Evolutionary conservation across 192 early-diverging fungal species (phyloP), one percentile per base, ranked within the genome.

Genomic region (Phlyctochytrium bullatum): DNA sequence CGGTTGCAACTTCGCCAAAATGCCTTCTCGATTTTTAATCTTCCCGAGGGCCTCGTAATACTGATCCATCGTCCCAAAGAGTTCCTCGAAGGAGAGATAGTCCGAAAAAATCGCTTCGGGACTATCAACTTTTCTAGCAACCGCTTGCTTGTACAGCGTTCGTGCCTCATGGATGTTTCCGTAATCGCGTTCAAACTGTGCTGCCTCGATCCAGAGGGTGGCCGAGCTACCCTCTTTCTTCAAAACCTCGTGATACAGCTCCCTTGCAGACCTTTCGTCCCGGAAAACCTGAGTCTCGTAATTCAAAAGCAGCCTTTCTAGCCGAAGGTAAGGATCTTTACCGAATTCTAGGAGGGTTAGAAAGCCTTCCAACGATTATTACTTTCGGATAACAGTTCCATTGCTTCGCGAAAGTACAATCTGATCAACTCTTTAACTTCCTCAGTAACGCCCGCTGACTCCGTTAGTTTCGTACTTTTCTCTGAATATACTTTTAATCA

Each of bases 101-200:
- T 66, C 62, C n/a, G 72, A 36, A 40, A 75, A 76, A 3, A 78
- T 50, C 2, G 56, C 29, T 67, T 75, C 73, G 33, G 77, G 69
- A 59, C 64, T 76, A 67, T 76, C 73, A 23, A 56, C 20, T 31
- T 40, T 65, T 30, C 59, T 16, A 6, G n/a, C 51, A 24, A 52
- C 34, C 16, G 67, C 67, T n/a, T 64, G 36, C 31, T 65, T 67
- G 63, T 64, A 76, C 27, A 80, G 52, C 66, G 50, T 61, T 14
- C 28, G 4, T 16, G 72, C 59, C 4, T 51, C 33, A 20, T 23
- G 4, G 3, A 68, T 17, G 50, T 67, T 51, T 3, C 66, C 67
- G 31, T 74, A 65, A 36, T 64, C 20, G 62, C 78, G 29, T 65
- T 80, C 78, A 53, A 80, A 80, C 17, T 50, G 36, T 17, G 58